phyloP scores from a whole-genome alignment of 2,329 filamentous ascomycete species.

The Verticillium alfalfae region DNA sequence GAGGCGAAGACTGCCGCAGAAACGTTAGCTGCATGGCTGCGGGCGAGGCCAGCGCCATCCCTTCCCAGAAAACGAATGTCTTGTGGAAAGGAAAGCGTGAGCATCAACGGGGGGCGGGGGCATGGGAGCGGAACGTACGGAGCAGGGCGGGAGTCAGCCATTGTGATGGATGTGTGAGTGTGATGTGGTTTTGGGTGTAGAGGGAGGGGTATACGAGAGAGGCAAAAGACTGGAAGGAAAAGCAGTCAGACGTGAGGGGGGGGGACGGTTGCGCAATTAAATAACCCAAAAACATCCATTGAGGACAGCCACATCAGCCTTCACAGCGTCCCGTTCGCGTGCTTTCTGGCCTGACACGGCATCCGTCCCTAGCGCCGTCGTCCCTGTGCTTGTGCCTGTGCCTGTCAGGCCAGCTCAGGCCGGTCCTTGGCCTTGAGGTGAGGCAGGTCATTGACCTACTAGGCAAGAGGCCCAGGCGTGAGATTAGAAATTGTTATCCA shows the following conservation, averaged over 20 bases:
- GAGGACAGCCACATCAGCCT: neutral
- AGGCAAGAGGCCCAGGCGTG: neutral
- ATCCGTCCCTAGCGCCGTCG: neutral
- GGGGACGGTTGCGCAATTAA: slow-evolving; percentile 2
- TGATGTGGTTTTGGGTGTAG: neutral
- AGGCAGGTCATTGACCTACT: neutral
- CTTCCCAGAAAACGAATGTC: too few species aligned
- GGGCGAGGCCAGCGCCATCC: neutral
- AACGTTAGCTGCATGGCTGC: slow-evolving; percentile 1
- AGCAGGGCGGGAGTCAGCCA: slow-evolving; percentile 13
- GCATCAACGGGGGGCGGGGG: too few species aligned
- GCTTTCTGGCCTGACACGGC: neutral
- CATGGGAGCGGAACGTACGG: slow-evolving; percentile 6
- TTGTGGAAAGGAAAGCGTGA: too few species aligned
- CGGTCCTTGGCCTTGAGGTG: neutral
- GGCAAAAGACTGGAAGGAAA: neutral
- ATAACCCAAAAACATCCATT: neutral
- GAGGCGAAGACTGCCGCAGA: slow-evolving; percentile 50
- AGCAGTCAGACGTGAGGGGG: neutral
- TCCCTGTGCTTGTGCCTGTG: neutral
- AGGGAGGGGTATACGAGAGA: neutral
- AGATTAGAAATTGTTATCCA: slow-evolving; percentile 1
- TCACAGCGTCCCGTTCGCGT: neutral
- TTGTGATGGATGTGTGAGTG: slow-evolving; percentile 5
- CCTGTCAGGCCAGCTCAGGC: neutral